These are phyloP conservation scores for Lumnitzera racemosa DNA, from an alignment of 345 rosid species.

Conservation along the genomic window DNA sequence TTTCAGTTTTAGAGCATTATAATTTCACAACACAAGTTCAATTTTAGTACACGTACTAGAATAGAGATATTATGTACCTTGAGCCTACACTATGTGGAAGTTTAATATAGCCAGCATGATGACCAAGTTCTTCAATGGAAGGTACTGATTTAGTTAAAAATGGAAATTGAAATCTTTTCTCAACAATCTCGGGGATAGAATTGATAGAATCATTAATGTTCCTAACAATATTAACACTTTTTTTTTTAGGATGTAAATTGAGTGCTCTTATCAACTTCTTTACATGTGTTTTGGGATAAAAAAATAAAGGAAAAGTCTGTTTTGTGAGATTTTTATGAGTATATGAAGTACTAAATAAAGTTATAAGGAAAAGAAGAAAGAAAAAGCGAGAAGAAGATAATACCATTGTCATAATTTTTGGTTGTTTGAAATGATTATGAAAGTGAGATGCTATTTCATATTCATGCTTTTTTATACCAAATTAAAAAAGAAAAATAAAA, in stretches of 20 bases:
- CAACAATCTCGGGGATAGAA: conserved; percentile 19
- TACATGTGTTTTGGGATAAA: conserved; percentile 25
- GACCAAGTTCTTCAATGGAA: conserved; percentile 55
- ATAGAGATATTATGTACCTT: conserved; percentile 27
- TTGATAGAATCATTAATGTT: neutral
- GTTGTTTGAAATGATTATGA: too few species aligned
- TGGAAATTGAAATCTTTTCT: conserved; percentile 25
- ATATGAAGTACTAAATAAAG: conserved; percentile 3
- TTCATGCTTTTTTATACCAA: too few species aligned
- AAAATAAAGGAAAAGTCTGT: neutral
- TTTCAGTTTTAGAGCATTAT: too few species aligned
- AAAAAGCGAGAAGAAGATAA: too few species aligned
- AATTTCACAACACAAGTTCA: too few species aligned
- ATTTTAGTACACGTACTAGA: neutral
- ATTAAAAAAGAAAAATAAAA: too few species aligned
- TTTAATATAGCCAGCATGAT: conserved; percentile 70
- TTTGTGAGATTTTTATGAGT: neutral
- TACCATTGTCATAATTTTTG: too few species aligned
- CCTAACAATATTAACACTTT: conserved; percentile 19
- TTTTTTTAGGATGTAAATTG: conserved; percentile 37
- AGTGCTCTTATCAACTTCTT: conserved; percentile 49
- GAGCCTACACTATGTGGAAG: conserved; percentile 63
- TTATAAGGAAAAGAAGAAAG: too few species aligned
- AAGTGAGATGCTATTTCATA: too few species aligned
- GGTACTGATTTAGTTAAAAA: conserved; percentile 15